Base-by-base conservation (phyloP, 208 protist genomes). In the Leishmania arabica region DNA sequence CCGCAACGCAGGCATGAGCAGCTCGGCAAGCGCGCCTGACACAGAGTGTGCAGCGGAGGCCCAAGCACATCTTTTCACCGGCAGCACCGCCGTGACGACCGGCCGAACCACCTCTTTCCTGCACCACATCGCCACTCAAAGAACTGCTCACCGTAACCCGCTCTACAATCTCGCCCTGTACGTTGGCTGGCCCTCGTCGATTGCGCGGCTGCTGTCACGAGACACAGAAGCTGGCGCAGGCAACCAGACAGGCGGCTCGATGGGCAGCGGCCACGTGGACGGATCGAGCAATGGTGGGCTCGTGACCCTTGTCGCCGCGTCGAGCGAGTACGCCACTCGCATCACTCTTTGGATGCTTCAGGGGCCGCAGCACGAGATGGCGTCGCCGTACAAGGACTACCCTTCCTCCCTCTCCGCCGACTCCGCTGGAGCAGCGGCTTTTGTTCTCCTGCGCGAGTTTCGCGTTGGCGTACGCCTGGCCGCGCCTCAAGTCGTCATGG, bases 141-240 rank as follows among this genome's bases (percentile, higher is more conserved):
- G 17, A 1, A 56, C 37, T 7, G 91, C 91, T 19, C 91, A 95
- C 60, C 78, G 83, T 53, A 90, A 95, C 58, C 74, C 76, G 21
- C 70, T 95, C 56, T 69, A 77, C 69, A 88, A 78, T 37, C 74
- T 95, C 1, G 86, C 89, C 15, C 79, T 95, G 42, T 82, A 85
- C 75, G 72, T 91, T 4, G 83, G 81, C 51, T 77, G 79, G 69
- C 79, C 85, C 9, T 31, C 78, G 3, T 58, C 79, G 2, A 64
- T 78, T 45, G 64, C 77, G 31, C 75, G 79, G 8, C 66, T 84
- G 62, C 24, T 80, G 49, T 27, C 75, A 3, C 45, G 34, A 45
- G 64, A 71, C 45, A 53, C 34, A 24, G 64, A 79, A 15, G 15
- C 62, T 34, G 42, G 60, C 3, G 21, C 53, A 54, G 47, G 56